phyloP scores from a whole-genome alignment of 495 filamentous ascomycete species.

The Neurospora sp. region DNA sequence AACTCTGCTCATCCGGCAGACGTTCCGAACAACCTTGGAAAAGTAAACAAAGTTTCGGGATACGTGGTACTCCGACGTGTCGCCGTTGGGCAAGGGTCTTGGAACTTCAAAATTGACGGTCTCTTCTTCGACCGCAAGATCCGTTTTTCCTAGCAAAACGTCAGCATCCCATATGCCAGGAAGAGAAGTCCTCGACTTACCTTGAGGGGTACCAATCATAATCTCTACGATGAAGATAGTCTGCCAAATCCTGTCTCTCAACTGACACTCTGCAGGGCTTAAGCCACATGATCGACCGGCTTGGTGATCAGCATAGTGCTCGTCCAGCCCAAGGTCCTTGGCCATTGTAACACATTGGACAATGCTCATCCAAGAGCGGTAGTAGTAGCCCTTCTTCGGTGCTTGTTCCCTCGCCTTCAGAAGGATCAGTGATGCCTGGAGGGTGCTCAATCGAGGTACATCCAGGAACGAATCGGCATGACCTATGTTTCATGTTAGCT shows the following conservation, averaged over 20 bases:
- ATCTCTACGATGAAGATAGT: conserved; percentile 76
- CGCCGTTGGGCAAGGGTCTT: conserved; percentile 51
- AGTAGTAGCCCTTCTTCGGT: conserved; percentile 93
- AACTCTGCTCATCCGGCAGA: conserved; percentile 63
- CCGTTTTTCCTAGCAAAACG: conserved; percentile 56
- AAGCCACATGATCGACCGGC: conserved; percentile 60
- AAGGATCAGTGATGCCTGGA: conserved; percentile 81
- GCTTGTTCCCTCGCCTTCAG: conserved; percentile 85
- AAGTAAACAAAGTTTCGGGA: conserved; percentile 79
- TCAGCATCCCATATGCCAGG: conserved; percentile 14
- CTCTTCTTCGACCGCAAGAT: conserved; percentile 63
- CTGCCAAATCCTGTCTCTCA: conserved; percentile 87
- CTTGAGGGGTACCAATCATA: conserved; percentile 94
- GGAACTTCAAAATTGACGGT: conserved; percentile 69
- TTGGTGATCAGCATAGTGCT: conserved; percentile 71
- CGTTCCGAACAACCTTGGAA: conserved; percentile 62
- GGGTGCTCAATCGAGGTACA: conserved; percentile 82
- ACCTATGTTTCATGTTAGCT: conserved; percentile 40
- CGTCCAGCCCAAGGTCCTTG: conserved; percentile 83
- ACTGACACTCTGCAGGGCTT: conserved; percentile 61
- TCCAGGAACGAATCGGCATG: conserved; percentile 97
- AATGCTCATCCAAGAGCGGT: conserved; percentile 94
- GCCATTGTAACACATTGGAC: conserved; percentile 88
- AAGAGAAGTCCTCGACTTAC: conserved; percentile 30
- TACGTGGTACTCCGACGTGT: conserved; percentile 65